Conservation (phyloP, 805 yeast genomes). For the Cyberlindnera mycetangii region DNA sequence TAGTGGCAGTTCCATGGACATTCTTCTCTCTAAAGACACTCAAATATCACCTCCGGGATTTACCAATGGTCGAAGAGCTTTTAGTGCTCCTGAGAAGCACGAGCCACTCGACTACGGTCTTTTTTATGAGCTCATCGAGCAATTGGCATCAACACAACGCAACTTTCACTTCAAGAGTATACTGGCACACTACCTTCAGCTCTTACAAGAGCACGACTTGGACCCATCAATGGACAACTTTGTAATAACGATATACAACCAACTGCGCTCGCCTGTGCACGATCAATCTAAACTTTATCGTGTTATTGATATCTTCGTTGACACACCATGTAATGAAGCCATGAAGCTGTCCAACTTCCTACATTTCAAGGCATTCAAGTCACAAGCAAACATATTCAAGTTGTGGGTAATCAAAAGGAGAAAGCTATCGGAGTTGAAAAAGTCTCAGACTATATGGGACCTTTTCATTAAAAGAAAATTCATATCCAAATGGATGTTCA, state of each 20-base stretch:
- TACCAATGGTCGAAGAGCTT: constrained; percentile 1
- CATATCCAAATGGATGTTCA: constrained; percentile 12
- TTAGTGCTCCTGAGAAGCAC: constrained; percentile 3
- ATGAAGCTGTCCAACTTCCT: constrained; percentile 25
- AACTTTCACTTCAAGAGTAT: constrained; percentile 21
- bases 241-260: constrained; percentile 25
- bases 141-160: constrained; percentile 9
- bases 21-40: constrained; percentile 6
- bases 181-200: constrained; percentile 16
- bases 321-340: constrained; percentile 24
- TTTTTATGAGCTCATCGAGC: constrained; percentile 8
- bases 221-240: constrained; percentile 20
- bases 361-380: constrained; percentile 15
- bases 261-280: constrained; percentile 8
- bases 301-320: constrained; percentile 22
- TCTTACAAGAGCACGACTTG: constrained; percentile 16
- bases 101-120: constrained; percentile 13
- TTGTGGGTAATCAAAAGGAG: constrained; percentile 24
- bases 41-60: neutral
- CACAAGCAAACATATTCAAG: constrained; percentile 8
- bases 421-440: constrained; percentile 15
- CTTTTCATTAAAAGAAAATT: constrained; percentile 19
- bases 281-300: constrained; percentile 13
- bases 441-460: constrained; percentile 20
- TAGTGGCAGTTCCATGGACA: constrained; percentile 25